Evolutionary conservation across 108 stramenopile genomes (phyloP).

Genomic region (Nannochloropsis granulata): DNA sequence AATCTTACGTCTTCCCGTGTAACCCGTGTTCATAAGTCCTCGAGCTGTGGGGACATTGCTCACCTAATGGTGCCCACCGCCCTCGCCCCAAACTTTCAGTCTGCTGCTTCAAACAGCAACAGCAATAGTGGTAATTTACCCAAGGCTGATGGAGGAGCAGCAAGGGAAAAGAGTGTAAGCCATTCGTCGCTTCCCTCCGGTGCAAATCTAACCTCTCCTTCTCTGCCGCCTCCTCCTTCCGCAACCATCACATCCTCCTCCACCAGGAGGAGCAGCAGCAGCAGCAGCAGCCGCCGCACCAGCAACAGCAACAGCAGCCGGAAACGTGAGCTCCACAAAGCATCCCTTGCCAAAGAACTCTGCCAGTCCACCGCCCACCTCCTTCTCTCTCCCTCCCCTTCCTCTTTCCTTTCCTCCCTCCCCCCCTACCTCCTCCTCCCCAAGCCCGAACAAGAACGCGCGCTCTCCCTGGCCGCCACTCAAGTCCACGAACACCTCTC

Average conservation of each 20-base stretch:
- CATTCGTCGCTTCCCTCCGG: too few relatives aligned
- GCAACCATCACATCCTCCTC: not conserved
- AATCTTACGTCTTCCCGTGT: not conserved
- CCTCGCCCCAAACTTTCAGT: too few relatives aligned
- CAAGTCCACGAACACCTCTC: slow-evolving; percentile 1
- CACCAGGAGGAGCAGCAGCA: too few relatives aligned
- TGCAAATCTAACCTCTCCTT: not conserved
- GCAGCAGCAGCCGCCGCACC: not conserved
- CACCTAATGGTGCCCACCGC: not conserved
- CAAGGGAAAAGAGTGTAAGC: too few relatives aligned
- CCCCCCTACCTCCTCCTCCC: not conserved
- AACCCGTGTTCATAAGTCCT: not conserved
- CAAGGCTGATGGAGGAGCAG: too few relatives aligned
- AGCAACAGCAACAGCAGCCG: not conserved
- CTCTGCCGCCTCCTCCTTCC: not conserved
- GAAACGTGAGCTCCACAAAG: not conserved
- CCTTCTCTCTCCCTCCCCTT: not conserved
- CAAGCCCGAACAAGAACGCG: not conserved
- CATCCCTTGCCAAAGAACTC: not conserved
- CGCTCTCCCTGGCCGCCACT: not conserved
- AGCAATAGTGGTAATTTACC: too few relatives aligned
- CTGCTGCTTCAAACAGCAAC: too few relatives aligned
- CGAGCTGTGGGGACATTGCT: not conserved
- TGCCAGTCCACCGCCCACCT: not conserved
- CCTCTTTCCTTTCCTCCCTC: not conserved